Evolutionary conservation across 495 filamentous ascomycete species (phyloP).

Genomic region (Tuber magnatum): DNA sequence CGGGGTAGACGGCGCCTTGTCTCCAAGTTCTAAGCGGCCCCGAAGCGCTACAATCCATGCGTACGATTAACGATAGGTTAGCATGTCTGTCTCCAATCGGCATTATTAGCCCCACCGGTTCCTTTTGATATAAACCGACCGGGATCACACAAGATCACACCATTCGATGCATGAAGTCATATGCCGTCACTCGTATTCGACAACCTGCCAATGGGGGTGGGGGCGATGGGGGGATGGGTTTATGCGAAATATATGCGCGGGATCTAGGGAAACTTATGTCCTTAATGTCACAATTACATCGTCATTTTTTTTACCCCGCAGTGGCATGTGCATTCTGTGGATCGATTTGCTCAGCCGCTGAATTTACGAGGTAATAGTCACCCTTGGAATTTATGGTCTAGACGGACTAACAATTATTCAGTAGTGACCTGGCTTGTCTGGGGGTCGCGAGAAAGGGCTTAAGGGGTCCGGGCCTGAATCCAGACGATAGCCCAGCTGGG

Average conservation of each 20-base stretch:
- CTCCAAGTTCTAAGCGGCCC: not conserved
- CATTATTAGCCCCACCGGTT: not conserved
- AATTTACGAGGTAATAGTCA: not conserved
- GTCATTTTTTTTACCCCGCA: not conserved
- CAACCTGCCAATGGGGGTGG: not conserved
- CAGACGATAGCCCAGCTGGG: not conserved
- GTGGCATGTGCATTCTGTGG: not conserved
- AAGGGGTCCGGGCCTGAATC: not conserved
- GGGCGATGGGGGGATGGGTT: not conserved
- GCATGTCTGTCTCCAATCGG: not conserved
- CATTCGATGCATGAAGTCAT: not conserved
- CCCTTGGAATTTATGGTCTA: not conserved
- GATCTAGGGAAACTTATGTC: not conserved
- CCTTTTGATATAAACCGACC: not conserved
- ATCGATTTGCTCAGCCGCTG: not conserved
- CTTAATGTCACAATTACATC: not conserved
- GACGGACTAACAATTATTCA: not conserved
- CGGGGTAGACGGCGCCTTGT: not conserved
- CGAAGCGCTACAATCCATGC: not conserved
- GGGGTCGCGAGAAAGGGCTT: not conserved
- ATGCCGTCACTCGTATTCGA: not conserved
- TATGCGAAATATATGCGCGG: not conserved
- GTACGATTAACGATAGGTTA: not conserved
- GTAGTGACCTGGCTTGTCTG: not conserved
- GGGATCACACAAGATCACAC: not conserved